Evolutionary conservation across 345 rosid species (phyloP), one percentile per base, ranked within the genome.

Genomic region (Boechera stricta): DNA sequence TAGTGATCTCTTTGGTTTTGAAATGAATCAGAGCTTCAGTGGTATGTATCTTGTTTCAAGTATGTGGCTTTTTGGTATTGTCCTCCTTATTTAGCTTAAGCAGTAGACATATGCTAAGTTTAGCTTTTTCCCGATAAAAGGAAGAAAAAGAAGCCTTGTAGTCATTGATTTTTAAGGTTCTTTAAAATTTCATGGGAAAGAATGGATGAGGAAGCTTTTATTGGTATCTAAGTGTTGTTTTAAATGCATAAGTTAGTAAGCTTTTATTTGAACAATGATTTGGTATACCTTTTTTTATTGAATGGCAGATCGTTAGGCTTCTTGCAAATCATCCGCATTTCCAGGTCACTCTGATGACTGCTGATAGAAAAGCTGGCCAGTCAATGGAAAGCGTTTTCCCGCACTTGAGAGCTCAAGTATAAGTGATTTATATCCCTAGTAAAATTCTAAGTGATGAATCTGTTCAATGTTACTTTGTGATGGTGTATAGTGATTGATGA

Each of bases 311-410:
- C 45, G 90, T 92, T 44, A 80, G 99, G 71, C 91, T 92, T 33
- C 88, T 96, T 13, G 87, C 87, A 51, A 91, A 85, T 73, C 96
- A 96, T 87, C 91, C 96, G 4, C 83, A 85, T 71, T 91, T 91
- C 21, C 82, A 86, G 38, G 84, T 96, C 72, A 85, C 87, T 39
- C 69, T 91, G 58, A 91, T 93, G 97, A 96, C 98, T 68, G 98
- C 99, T 36, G 99, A 96, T 78, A 91, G 97, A 81, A 96, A 96
- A 84, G 98, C 98, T 55, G 98, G 99, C n/a, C 94, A 91, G 72
- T 79, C 96, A 39, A 87, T 96, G 78, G 93, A 86, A 69, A 87
- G 97, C 7, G 96, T 90, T 45, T 96, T 93, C 83, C 90, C 93
- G 59, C 97, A 96, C 58, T 85, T 93, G 54, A 75, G 77, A 59